phyloP scores from a whole-genome alignment of 176 grass and related monocot species.

The Bothriochloa decipiens region DNA sequence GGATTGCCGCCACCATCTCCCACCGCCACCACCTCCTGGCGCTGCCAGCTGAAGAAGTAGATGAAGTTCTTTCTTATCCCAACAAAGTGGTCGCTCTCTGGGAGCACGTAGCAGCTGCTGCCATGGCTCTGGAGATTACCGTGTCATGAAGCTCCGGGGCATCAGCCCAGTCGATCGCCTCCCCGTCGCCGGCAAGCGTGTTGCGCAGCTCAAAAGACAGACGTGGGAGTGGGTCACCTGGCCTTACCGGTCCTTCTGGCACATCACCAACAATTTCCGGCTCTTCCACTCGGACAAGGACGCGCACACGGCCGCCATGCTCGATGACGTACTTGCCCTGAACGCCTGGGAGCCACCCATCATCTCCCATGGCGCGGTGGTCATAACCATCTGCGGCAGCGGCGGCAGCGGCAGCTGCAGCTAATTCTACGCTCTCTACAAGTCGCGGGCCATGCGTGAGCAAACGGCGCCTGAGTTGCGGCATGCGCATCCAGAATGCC shows the following conservation, averaged over 20 bases:
- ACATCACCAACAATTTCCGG: not conserved
- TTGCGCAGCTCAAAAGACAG: not conserved
- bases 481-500: not conserved
- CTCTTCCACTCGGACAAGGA: not conserved
- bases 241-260: not conserved
- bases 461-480: not conserved
- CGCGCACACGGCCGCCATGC: not conserved
- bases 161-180: not conserved
- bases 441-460: not conserved
- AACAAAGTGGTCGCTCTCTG: not conserved
- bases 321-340: not conserved
- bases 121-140: not conserved
- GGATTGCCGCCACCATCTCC: not conserved
- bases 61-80: not conserved
- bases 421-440: not conserved
- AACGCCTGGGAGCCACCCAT: not conserved
- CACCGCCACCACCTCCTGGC: not conserved
- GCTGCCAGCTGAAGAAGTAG: slow-evolving; percentile 10
- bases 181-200: not conserved
- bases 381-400: too few relatives aligned
- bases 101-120: not conserved
- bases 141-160: slow-evolving; percentile 9
- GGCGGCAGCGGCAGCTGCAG: not conserved
- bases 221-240: not conserved
- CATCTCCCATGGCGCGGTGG: not conserved